Evolutionary conservation across 371 early-diverging fungal species (phyloP).

Genomic region (Rhizomucor miehei): DNA sequence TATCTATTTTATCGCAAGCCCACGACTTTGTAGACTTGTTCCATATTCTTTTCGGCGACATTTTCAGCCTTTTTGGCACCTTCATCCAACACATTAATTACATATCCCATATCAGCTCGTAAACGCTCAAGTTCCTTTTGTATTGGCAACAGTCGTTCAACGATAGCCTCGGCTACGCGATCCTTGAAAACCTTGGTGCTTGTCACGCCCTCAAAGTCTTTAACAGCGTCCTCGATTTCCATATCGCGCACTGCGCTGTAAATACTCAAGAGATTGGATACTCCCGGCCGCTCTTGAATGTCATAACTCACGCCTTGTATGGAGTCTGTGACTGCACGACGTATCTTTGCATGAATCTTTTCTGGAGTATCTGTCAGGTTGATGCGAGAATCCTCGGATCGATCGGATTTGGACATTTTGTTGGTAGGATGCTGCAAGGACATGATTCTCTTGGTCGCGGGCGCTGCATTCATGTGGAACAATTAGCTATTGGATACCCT

Average conservation of each 20-base stretch:
- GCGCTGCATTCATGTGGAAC: conserved; percentile 15
- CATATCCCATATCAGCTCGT: conserved; percentile 56
- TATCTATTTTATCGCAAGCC: conserved; percentile 43
- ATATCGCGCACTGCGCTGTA: conserved; percentile 59
- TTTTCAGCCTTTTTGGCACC: conserved; percentile 62
- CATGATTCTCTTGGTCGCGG: conserved; percentile 78
- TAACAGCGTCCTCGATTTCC: conserved; percentile 40
- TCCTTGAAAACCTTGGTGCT: conserved; percentile 71
- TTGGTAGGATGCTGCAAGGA: conserved; percentile 71
- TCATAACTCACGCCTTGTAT: conserved; percentile 70
- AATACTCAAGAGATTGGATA: conserved; percentile 79
- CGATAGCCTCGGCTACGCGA: conserved; percentile 64
- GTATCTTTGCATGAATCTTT: conserved; percentile 67
- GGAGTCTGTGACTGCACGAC: conserved; percentile 75
- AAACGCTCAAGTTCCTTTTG: conserved; percentile 59
- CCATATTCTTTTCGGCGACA: conserved; percentile 53
- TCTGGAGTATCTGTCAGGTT: conserved; percentile 72
- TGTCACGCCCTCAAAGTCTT: conserved; percentile 37
- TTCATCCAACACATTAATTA: conserved; percentile 57
- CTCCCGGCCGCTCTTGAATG: conserved; percentile 72
- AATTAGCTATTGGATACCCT: neutral
- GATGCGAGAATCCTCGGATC: conserved; percentile 69
- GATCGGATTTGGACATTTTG: conserved; percentile 95
- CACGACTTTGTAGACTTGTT: conserved; percentile 53
- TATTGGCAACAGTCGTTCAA: conserved; percentile 63